Percentiles rank a stretch among this genome's conserved stretches.
Evolutionary conservation across 2,329 filamentous ascomycete genomes (phyloP).

Genomic region (Diplocarpon rosae): DNA sequence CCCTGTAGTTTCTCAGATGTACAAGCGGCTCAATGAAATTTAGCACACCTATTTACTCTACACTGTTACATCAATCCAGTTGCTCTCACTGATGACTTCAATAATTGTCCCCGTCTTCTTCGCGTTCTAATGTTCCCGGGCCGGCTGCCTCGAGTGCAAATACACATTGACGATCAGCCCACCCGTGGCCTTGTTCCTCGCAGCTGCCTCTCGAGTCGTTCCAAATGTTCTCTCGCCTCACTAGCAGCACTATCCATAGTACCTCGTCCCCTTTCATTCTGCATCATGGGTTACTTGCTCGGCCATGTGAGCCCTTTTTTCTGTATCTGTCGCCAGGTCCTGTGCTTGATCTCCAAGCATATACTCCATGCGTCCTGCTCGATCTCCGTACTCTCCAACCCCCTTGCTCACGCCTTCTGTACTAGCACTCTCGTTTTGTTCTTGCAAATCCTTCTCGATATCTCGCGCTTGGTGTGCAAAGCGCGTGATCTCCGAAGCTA

Average conservation of each 20-base stretch:
- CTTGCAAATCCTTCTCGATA: constrained; percentile 2
- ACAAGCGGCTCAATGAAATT: too few relatives aligned
- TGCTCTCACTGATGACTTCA: too few relatives aligned
- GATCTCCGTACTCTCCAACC: not conserved
- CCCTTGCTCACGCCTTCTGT: not conserved
- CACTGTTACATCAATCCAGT: too few relatives aligned
- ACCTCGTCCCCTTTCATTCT: not conserved
- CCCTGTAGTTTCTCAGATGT: too few relatives aligned
- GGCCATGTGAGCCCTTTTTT: not conserved
- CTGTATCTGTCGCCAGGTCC: constrained; percentile 5
- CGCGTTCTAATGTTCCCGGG: too few relatives aligned
- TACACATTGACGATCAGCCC: not conserved
- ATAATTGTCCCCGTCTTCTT: too few relatives aligned
- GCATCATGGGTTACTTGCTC: constrained; percentile 2
- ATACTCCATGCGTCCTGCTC: constrained; percentile 1
- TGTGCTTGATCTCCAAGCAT: constrained; percentile 6
- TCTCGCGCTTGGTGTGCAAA: constrained; percentile 5
- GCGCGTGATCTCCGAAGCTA: constrained; percentile 8
- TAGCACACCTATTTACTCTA: too few relatives aligned
- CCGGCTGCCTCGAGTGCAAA: not conserved
- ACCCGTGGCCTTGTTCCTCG: not conserved
- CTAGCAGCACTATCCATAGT: not conserved
- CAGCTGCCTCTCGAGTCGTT: constrained; percentile 1
- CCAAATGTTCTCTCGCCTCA: not conserved
- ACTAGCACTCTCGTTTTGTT: not conserved